Conservation (phyloP, 768 basidiomycete species). For the Pisolithus orientalis region DNA sequence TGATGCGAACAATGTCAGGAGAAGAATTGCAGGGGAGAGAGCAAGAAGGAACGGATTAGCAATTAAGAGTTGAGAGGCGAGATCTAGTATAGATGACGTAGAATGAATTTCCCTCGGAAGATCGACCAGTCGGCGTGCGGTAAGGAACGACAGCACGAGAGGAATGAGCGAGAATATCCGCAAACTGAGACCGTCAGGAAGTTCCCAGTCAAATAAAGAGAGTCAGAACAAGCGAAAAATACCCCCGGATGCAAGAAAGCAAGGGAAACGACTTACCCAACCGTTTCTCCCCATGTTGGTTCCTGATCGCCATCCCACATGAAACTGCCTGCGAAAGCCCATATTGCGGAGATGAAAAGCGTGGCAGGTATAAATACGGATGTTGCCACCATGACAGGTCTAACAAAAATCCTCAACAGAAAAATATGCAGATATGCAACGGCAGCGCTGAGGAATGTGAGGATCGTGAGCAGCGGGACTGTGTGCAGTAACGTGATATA, state of each 20-base stretch:
- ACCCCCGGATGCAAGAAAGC: not conserved
- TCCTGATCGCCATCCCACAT: slow-evolving; percentile 47
- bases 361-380: slow-evolving; percentile 71
- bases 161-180: slow-evolving; percentile 76
- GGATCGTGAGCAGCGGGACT: slow-evolving; percentile 66
- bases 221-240: too few species aligned
- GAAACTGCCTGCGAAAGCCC: slow-evolving; percentile 81
- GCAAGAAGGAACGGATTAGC: slow-evolving; percentile 69
- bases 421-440: slow-evolving; percentile 71
- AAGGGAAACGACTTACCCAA: slow-evolving; percentile 47
- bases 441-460: slow-evolving; percentile 64
- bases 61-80: slow-evolving; percentile 66
- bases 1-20: slow-evolving; percentile 57
- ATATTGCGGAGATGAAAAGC: slow-evolving; percentile 66
- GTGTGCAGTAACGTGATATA: slow-evolving; percentile 73
- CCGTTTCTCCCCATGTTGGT: slow-evolving; percentile 78
- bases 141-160: slow-evolving; percentile 59
- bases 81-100: slow-evolving; percentile 48
- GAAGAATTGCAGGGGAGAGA: slow-evolving; percentile 67
- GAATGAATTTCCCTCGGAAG: slow-evolving; percentile 68
- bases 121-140: slow-evolving; percentile 63
- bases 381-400: slow-evolving; percentile 76
- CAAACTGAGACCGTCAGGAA: slow-evolving; percentile 12
- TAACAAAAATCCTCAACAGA: slow-evolving; percentile 73
- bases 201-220: not conserved